phyloP scores from a whole-genome alignment of 2,329 filamentous ascomycete species.

The Thelonectria discophora region DNA sequence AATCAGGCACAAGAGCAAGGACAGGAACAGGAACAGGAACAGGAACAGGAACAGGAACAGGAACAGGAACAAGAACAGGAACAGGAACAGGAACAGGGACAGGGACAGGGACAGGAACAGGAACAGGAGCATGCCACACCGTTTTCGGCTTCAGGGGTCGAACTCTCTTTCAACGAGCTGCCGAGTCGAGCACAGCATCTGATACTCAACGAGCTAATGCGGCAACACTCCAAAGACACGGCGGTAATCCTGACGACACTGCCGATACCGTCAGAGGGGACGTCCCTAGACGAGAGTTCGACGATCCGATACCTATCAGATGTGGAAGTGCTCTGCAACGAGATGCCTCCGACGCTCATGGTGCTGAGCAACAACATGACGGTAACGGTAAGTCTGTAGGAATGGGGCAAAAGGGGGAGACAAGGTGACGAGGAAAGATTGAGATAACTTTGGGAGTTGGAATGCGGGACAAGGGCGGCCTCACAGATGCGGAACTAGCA shows the following conservation, averaged over 20 bases:
- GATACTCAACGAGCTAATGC: constrained; percentile 86
- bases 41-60: no score
- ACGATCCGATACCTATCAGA: constrained; percentile 80
- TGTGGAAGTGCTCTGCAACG: constrained; percentile 80
- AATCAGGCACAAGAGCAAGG: constrained; percentile 41
- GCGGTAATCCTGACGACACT: constrained; percentile 86
- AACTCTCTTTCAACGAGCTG: constrained; percentile 86
- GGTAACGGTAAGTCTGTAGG: constrained; percentile 77
- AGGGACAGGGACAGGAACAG: constrained; percentile 33
- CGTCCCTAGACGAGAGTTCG: constrained; percentile 72
- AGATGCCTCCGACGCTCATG: constrained; percentile 77
- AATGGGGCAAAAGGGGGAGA: neutral
- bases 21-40: no score
- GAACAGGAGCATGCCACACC: constrained; percentile 48
- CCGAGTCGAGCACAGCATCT: constrained; percentile 86
- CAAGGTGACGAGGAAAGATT: neutral
- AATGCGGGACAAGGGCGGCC: neutral
- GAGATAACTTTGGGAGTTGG: constrained; percentile 10
- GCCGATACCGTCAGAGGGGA: constrained; percentile 82
- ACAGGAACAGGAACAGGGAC: constrained; percentile 46
- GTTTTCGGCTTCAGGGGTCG: constrained; percentile 68
- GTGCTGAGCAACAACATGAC: constrained; percentile 92
- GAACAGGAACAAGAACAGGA: constrained; percentile 29
- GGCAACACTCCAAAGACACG: constrained; percentile 71
- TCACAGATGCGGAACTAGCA: neutral